Base-by-base conservation (phyloP, 176 grass and related monocot species). In the Chloris gayana region DNA sequence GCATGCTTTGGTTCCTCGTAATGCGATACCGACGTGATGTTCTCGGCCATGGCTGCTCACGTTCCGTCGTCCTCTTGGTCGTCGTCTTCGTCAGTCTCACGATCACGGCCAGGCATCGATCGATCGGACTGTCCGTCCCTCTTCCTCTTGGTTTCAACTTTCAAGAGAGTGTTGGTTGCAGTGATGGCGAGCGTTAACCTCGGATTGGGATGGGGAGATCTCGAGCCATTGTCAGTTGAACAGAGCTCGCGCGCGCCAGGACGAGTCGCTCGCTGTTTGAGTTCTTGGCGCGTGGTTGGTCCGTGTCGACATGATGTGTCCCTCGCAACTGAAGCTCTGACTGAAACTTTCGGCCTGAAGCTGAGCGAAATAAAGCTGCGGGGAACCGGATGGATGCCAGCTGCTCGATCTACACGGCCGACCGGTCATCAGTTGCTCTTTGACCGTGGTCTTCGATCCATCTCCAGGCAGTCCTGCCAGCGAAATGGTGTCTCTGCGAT, bases 301-400 rank as follows among this genome's bases (percentile, higher is more conserved):
- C 13, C 22, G 34, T 18, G n/a, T 75, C 54, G 54, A 61, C 74
- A 45, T 46, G 58, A 77, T 31, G 39, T 32, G 47, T 74, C 69
- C 70, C 60, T 54, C 30, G 11, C 5, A 60, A 25, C 34, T 75
- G 32, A 27, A 24, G 32, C 35, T 25, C 49, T 45, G 51, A 53
- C 50, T 57, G 71, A 75, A 83, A 67, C 70, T 83, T 68, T 75
- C 63, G 49, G 72, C 37, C 27, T 57, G 47, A 58, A 70, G 47
- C 38, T 47, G 37, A 59, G 59, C n/a, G 61, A 34, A 78, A 64
- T 45, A 45, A 45, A 54, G 75, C 75, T 42, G 74, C 56, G 54
- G 47, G 50, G 2, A 64, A 62, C 75, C 47, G 74, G 59, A 27
- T 41, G 51, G 57, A 29, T 53, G 59, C 56, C 79, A 35, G 34